A percentile compares a stretch with the other conserved stretches of the same genome.
Conservation (phyloP, 352 stramenopile genomes). For the Phytophthora parvispora region DNA sequence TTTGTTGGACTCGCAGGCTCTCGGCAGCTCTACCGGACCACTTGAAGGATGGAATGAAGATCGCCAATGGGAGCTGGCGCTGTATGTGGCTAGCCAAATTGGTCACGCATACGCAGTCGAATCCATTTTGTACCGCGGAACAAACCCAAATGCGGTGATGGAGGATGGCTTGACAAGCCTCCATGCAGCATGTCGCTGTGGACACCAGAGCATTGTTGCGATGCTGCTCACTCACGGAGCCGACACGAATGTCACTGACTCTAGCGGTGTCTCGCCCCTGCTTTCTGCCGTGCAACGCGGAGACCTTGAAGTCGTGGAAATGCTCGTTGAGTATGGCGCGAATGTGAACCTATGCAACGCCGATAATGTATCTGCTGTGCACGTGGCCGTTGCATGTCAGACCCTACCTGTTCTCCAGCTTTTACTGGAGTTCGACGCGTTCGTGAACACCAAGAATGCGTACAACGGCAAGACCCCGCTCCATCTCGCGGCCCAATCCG, state of each 20-base stretch:
- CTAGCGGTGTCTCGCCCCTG: slow-evolving; percentile 57
- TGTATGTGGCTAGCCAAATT: slow-evolving; percentile 63
- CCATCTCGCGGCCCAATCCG: slow-evolving; percentile 64
- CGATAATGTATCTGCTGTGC: slow-evolving; percentile 55
- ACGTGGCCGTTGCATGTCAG: slow-evolving; percentile 62
- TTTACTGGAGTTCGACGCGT: slow-evolving; percentile 55
- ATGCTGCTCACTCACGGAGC: slow-evolving; percentile 57
- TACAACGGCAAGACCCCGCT: slow-evolving; percentile 67
- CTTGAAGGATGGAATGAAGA: slow-evolving; percentile 33
- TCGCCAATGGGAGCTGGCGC: slow-evolving; percentile 59
- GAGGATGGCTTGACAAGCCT: slow-evolving; percentile 52
- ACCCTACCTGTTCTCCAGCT: slow-evolving; percentile 46
- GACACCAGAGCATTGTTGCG: slow-evolving; percentile 54
- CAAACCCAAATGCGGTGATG: slow-evolving; percentile 49
- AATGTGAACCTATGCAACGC: slow-evolving; percentile 61
- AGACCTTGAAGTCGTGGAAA: slow-evolving; percentile 50
- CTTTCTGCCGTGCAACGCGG: slow-evolving; percentile 60
- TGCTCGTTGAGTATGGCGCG: slow-evolving; percentile 56
- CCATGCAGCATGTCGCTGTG: slow-evolving; percentile 54
- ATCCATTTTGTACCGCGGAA: slow-evolving; percentile 54
- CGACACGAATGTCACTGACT: slow-evolving; percentile 49
- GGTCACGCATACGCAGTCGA: slow-evolving; percentile 56
- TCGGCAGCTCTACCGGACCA: slow-evolving; percentile 21
- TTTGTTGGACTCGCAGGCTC: slow-evolving; percentile 40
- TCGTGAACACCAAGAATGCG: slow-evolving; percentile 57